phyloP scores from a whole-genome alignment of 2,329 filamentous ascomycete genomes.

The Thermoascus crustaceus region DNA sequence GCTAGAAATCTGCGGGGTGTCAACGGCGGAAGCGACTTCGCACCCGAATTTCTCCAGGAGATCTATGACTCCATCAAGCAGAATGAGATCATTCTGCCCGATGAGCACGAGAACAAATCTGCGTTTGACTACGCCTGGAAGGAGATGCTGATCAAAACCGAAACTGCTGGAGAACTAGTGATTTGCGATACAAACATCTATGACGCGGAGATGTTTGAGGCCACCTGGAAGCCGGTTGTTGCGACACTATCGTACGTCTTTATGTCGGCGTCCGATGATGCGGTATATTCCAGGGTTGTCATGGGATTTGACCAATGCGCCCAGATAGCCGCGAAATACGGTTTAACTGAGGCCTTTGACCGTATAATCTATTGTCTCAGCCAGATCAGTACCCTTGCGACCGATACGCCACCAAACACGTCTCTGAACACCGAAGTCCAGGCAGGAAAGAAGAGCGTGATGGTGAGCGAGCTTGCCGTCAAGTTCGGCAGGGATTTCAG shows the following conservation, averaged over 20 bases:
- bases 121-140: slow-evolving; percentile 98
- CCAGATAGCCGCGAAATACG: slow-evolving; percentile 78
- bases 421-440: slow-evolving; percentile 92
- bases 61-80: slow-evolving; percentile 89
- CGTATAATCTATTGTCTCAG: slow-evolving; percentile 86
- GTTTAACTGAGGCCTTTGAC: slow-evolving; percentile 76
- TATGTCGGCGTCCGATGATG: slow-evolving; percentile 95
- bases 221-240: slow-evolving; percentile 90
- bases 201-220: slow-evolving; percentile 94
- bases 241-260: slow-evolving; percentile 96
- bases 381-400: slow-evolving; percentile 80
- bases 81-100: slow-evolving; percentile 91
- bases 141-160: slow-evolving; percentile 79
- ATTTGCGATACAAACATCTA: slow-evolving; percentile 88
- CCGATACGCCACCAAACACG: slow-evolving; percentile 69
- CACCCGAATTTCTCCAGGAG: slow-evolving; percentile 68
- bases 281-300: slow-evolving; percentile 87
- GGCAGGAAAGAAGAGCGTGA: slow-evolving; percentile 81
- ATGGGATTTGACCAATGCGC: slow-evolving; percentile 95
- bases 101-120: slow-evolving; percentile 94
- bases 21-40: slow-evolving; percentile 78
- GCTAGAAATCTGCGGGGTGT: slow-evolving; percentile 82
- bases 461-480: slow-evolving; percentile 97
- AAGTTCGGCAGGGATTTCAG: slow-evolving; percentile 90
- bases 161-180: slow-evolving; percentile 62